Base-by-base conservation (phyloP, 805 yeast genomes). In the Brettanomyces sp. region DNA sequence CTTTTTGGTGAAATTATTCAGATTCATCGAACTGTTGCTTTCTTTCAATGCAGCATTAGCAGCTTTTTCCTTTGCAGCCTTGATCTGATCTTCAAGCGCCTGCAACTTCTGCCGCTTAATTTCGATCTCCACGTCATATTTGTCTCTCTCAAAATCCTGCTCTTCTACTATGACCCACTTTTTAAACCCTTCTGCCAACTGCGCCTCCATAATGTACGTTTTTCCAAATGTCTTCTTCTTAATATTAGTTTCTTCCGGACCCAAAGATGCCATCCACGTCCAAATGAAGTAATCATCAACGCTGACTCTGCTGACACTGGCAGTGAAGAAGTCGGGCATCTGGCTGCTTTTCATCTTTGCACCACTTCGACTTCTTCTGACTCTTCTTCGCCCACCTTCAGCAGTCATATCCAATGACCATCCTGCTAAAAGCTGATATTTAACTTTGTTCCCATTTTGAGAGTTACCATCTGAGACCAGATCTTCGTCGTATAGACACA, bases 211-310 rank as follows among this genome's bases (percentile, higher is more conserved):
- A 5, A 88, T 86, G 46, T 86, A 70, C 0, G 95, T 80, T 52
- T 93, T 74, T 8, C 96, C 96, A 67, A 88, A 88, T 1, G 82
- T 62, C 32, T 74, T 73, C 60, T 84, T 84, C 53, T 79, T 79
- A 23, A 68, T 62, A 32, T 73, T 69, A 0, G 88, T 77, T 57
- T 85, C 84, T 58, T 88, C 96, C 32, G 80, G 72, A 0, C 86
- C 86, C 23, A 87, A 59, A 2, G 88, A 75, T 1, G 89, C 78
- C 56, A 87, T 68, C 96, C 96, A 88, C 0, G 95, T 77, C 96
- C 96, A 88, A 28, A 87, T 85, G 57, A 82, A 88, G 61, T 84
- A 88, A 61, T 88, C 96, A 61, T 86, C 95, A 18, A 88, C 77
- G 5, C 85, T 73, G 1, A 85, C 82, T 48, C 85, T 74, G 7